Evolutionary conservation across 2,329 filamentous ascomycete species (phyloP).

Genomic region (Pyricularia pennisetigena): DNA sequence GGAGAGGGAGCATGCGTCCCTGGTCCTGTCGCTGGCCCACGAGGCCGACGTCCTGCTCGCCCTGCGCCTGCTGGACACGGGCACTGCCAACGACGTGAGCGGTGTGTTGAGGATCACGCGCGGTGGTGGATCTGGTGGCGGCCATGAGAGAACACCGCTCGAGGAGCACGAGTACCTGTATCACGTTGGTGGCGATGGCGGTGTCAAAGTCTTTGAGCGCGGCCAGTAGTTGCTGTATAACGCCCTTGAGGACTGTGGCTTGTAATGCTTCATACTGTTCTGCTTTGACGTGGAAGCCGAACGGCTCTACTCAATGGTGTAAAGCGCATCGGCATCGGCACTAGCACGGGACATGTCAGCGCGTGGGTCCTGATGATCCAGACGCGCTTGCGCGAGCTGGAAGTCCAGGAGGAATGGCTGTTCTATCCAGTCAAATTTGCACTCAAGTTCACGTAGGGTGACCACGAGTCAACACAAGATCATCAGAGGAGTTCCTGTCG

Average conservation of each 20-base stretch:
- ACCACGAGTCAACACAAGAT: not conserved
- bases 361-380: no score
- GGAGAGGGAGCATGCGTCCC: constrained; percentile 61
- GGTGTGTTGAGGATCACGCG: constrained; percentile 72
- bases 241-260: not conserved
- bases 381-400: not conserved
- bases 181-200: constrained; percentile 68
- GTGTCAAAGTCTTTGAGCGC: constrained; percentile 75
- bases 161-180: constrained; percentile 70
- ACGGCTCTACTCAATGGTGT: no score
- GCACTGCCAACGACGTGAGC: constrained; percentile 82
- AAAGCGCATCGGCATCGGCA: no score
- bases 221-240: constrained; percentile 39
- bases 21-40: constrained; percentile 65
- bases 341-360: no score
- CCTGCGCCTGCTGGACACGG: constrained; percentile 71
- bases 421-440: not conserved
- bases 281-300: no score
- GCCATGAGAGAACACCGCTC: constrained; percentile 11
- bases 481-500: not conserved
- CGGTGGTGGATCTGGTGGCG: constrained; percentile 27
- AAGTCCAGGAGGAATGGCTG: not conserved
- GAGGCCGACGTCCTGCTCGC: constrained; percentile 62
- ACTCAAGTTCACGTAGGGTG: not conserved
- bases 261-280: not conserved